These are phyloP conservation scores for Crepidotus variabilis DNA, from an alignment of 768 basidiomycete species.

Conservation along the genomic window DNA sequence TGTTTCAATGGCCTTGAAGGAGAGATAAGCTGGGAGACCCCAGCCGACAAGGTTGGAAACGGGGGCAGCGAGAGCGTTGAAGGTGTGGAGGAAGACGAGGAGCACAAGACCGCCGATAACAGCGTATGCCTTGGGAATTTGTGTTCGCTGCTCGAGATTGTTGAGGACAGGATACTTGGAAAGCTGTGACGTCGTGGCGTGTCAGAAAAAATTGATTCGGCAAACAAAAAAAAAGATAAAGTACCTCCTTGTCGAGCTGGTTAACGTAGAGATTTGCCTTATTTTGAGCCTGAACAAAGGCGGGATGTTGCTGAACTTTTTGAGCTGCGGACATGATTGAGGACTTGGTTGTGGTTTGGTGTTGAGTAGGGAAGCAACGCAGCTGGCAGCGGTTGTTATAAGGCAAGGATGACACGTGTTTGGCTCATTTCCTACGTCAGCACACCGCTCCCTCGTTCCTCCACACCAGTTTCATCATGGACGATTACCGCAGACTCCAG, in stretches of 20 bases:
- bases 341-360: constrained; percentile 18
- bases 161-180: constrained; percentile 84
- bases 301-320: constrained; percentile 85
- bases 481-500: constrained; percentile 52
- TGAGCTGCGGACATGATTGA: constrained; percentile 71
- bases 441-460: constrained; percentile 13
- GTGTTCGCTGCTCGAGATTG: constrained; percentile 84
- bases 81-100: constrained; percentile 69
- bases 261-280: constrained; percentile 77
- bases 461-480: constrained; percentile 38
- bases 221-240: constrained; percentile 17
- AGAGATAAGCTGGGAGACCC: constrained; percentile 92
- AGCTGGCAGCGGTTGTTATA: constrained; percentile 33
- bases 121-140: constrained; percentile 89
- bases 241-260: constrained; percentile 96
- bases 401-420: constrained; percentile 61
- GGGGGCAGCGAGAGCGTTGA: constrained; percentile 90
- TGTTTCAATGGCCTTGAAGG: constrained; percentile 89
- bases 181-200: constrained; percentile 44
- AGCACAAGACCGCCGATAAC: constrained; percentile 70
- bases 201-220: constrained; percentile 1
- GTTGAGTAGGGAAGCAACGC: constrained; percentile 21
- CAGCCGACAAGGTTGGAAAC: constrained; percentile 95
- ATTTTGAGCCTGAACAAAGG: constrained; percentile 78
- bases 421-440: constrained; percentile 49